Evolutionary conservation across 2,329 filamentous ascomycete species (phyloP), one percentile per base, ranked within the genome.

Genomic region (Calonectria naviculata): DNA sequence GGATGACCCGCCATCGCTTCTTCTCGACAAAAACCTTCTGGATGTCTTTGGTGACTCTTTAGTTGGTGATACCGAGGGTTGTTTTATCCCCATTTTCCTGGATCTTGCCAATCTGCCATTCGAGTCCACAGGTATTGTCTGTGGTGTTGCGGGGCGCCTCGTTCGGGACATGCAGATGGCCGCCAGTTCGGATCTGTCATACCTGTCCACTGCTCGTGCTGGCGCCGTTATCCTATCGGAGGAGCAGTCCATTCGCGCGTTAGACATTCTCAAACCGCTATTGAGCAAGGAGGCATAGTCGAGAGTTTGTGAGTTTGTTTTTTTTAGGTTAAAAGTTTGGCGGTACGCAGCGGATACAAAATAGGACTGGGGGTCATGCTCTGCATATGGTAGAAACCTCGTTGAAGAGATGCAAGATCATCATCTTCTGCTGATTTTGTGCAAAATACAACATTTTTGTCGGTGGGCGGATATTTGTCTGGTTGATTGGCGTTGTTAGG

Each of bases 41-140:
- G 83, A 84, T 15, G 85, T 93, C 21, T 93, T 93, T 76, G 91
- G 92, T 24, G 92, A 93, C 76, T 90, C 94, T 0, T 85, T 98
- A 2, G 90, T 98, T 0, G 95, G 94, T 15, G 88, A 92, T 71
- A 94, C 90, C 56, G 91, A 91, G 65, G 92, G 92, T 74, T 91
- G 90, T 70, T 87, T 95, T 38, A 91, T 97, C 2, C 95, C 97
- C 1, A 97, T 99, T 76, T 96, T 95, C 70, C 88, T 99, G 4
- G 95, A 98, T 78, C 88, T 99, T 29, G 91, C 90, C 24, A 91
- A 91, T 47, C 85, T 98, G 46, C 94, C 96, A 0, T 88, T 96
- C 47, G 95, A 98, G 81, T 95, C 95, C 9, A 97, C 95, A 0
- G 96, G 96, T 26, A 98, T 99, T 69, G 95, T 99, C 4, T 98